A percentile compares a stretch with the other conserved stretches of the same genome.
These are phyloP conservation scores for Yamadazyma sp. DNA, from an alignment of 1,139 yeast genomes.

Conservation along the genomic window DNA sequence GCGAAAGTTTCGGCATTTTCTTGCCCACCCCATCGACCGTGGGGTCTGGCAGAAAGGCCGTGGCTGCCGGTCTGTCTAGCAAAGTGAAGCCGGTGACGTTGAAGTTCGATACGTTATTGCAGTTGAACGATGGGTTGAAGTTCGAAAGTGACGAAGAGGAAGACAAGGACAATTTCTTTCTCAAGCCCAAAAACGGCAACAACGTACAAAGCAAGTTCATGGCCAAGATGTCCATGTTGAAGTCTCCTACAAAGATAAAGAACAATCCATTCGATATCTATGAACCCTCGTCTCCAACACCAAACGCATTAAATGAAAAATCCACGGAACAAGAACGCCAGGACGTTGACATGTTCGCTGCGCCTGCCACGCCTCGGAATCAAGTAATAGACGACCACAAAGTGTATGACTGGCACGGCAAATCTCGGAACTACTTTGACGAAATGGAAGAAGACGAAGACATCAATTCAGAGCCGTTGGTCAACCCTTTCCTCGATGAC, in stretches of 20 bases:
- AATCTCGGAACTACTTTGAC: constrained; percentile 26
- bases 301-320: too few relatives aligned
- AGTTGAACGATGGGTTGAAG: constrained; percentile 20
- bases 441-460: constrained; percentile 30
- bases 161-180: constrained; percentile 13
- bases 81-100: constrained; percentile 13
- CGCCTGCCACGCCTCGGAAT: constrained; percentile 31
- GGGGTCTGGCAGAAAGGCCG: constrained; percentile 35
- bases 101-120: constrained; percentile 21
- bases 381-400: constrained; percentile 37
- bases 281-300: constrained; percentile 9
- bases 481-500: constrained; percentile 20
- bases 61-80: not conserved
- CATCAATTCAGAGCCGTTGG: constrained; percentile 7
- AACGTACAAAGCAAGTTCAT: constrained; percentile 4
- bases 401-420: constrained; percentile 41
- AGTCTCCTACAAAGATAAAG: constrained; percentile 12
- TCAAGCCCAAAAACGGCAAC: constrained; percentile 8
- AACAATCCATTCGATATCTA: constrained; percentile 8
- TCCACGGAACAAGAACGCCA: constrained; percentile 1
- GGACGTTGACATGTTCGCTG: not conserved
- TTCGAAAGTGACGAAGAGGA: constrained; percentile 21
- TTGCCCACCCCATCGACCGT: constrained; percentile 45
- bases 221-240: constrained; percentile 8
- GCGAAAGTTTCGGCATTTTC: constrained; percentile 26